Base-by-base conservation (phyloP, 495 filamentous ascomycete genomes). In the Aspergillus diversus region DNA sequence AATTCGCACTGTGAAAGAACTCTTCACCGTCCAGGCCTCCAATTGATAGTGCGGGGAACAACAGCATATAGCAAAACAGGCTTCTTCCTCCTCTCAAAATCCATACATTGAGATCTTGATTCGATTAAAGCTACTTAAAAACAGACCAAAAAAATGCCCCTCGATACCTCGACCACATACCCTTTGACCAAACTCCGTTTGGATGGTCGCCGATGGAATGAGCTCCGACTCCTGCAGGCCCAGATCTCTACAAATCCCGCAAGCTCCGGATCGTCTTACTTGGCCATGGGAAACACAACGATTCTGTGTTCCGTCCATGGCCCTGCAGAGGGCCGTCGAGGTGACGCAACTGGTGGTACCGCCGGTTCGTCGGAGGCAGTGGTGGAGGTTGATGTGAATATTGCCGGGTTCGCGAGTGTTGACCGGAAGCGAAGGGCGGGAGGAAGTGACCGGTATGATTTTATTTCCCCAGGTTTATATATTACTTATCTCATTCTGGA, bases 121-220 rank as follows among this genome's bases (percentile, higher is more conserved):
- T 9, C 31, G 60, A 52, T 43, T 27, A 27, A 27, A 27, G 21
- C 21, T 27, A 27, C 21, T 27, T 27, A 27, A 27, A 27, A 27
- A 66, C 43, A 46, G 35, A 34, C 54, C 7, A 57, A 57, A 64
- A 82, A 67, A 59, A 97, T 96, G 92, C 91, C 92, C 64, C 92
- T 97, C 74, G 92, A 96, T 75, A 93, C 91, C 27, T 92, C 90
- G 12, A 89, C 90, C 58, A 80, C 78, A 63, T 97, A 97, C 81
- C 83, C 85, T 67, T 87, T 96, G 61, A 90, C 92, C 55, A 87
- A 89, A 66, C 88, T 97, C 63, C 92, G 93, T 71, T 90, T 96
- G 67, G 93, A 97, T 75, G 93, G 95, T 61, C 91, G 95, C 9
- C 87, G 95, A 51, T 99, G 96, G 96, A 99, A 99, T 78, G 95